Evolutionary conservation across 192 early-diverging fungal genomes (phyloP).

Genomic region (Coemansia sp.): DNA sequence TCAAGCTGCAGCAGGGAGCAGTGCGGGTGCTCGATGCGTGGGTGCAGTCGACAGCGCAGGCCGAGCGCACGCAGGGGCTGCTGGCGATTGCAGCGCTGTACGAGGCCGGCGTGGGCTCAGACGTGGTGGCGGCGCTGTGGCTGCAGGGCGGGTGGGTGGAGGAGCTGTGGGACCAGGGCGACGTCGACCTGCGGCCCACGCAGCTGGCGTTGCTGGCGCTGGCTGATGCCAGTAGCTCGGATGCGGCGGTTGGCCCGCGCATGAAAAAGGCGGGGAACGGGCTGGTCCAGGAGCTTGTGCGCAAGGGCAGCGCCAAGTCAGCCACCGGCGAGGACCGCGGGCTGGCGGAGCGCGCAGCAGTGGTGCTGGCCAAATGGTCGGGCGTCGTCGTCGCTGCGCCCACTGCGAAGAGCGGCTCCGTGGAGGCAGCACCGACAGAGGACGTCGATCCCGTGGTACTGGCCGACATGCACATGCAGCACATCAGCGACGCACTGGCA

Average conservation of each 20-base stretch:
- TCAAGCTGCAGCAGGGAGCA: conserved; percentile 7
- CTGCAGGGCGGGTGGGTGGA: conserved; percentile 62
- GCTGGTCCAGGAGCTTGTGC: conserved; percentile 60
- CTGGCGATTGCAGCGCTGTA: conserved; percentile 64
- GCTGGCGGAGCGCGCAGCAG: conserved; percentile 58
- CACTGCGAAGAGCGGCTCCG: conserved; percentile 2
- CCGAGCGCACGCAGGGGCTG: conserved; percentile 29
- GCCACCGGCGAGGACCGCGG: conserved; percentile 36
- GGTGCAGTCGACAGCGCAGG: conserved; percentile 38
- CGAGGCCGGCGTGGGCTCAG: conserved; percentile 59
- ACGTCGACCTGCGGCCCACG: conserved; percentile 67
- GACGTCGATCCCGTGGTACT: conserved; percentile 29
- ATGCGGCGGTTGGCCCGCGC: conserved; percentile 61
- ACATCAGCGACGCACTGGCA: conserved; percentile 18
- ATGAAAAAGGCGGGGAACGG: conserved; percentile 60
- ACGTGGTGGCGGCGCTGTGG: conserved; percentile 60
- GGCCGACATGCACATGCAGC: conserved; percentile 36
- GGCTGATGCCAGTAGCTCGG: conserved; percentile 50
- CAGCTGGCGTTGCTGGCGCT: conserved; percentile 60
- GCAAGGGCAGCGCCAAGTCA: conserved; percentile 38
- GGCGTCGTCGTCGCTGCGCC: conserved; percentile 35
- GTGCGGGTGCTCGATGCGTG: conserved; percentile 15
- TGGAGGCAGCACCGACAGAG: neutral
- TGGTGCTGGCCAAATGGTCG: conserved; percentile 65
- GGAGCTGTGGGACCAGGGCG: conserved; percentile 78